Percentiles rank a stretch among this genome's conserved stretches.
phyloP scores from a whole-genome alignment of 192 early-diverging fungal genomes.

The Entomortierella beljakovae region DNA sequence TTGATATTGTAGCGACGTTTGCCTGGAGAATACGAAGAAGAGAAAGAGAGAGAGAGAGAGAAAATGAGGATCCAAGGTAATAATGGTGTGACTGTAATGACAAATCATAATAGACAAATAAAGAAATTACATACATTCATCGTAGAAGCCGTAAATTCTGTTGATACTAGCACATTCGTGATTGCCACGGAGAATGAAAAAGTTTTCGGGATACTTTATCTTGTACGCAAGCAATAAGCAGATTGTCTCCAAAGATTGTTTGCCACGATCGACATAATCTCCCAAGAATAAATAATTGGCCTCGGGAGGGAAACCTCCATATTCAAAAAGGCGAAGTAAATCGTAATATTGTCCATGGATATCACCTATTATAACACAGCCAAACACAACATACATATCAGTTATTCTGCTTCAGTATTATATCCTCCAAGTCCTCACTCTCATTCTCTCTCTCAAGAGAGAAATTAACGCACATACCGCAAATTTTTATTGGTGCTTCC shows the following conservation, averaged over 20 bases:
- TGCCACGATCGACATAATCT: constrained; percentile 98
- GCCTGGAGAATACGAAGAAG: constrained; percentile 62
- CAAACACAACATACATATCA: too few species aligned
- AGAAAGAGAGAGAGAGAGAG: constrained; percentile 4
- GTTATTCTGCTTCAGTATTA: neutral
- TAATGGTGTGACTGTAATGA: too few species aligned
- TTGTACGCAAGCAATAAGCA: constrained; percentile 97
- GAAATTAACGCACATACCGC: constrained; percentile 81
- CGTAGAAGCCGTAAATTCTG: too few species aligned
- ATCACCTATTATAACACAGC: constrained; percentile 52
- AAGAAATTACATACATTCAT: too few species aligned
- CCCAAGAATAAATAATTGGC: constrained; percentile 98
- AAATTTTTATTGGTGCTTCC: constrained; percentile 96
- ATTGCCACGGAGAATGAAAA: too few species aligned
- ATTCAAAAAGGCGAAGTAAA: constrained; percentile 93
- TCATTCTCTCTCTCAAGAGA: neutral
- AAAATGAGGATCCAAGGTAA: too few species aligned
- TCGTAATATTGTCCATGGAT: constrained; percentile 99
- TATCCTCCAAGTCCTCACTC: neutral
- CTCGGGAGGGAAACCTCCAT: constrained; percentile 96
- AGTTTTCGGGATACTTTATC: constrained; percentile 99
- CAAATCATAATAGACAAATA: too few species aligned
- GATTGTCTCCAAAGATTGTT: constrained; percentile 97
- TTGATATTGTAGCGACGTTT: constrained; percentile 98
- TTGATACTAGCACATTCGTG: too few species aligned